Percentiles rank a stretch among this genome's conserved stretches.
Conservation (phyloP, 2,329 filamentous ascomycete species). For the Annulohypoxylon truncatum region DNA sequence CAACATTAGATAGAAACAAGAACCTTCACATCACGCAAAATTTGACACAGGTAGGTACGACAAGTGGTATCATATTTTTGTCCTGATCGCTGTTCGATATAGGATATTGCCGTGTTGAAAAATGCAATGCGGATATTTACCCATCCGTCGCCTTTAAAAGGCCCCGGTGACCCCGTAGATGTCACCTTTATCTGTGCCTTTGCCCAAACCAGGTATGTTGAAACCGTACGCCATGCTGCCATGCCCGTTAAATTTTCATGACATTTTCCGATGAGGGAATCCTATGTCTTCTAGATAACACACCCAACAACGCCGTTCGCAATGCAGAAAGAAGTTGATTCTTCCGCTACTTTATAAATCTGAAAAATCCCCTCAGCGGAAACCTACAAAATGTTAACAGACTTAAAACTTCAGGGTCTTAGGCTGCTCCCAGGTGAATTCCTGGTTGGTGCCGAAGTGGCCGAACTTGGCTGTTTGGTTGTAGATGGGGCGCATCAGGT, state of each 20-base stretch:
- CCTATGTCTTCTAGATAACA: conserved; percentile 51
- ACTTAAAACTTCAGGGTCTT: conserved; percentile 91
- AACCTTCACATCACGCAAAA: conserved; percentile 13
- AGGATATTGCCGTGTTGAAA: conserved; percentile 37
- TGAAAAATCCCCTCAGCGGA: conserved; percentile 46
- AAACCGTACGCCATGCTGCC: conserved; percentile 55
- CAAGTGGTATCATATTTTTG: conserved; percentile 37
- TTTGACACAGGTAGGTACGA: conserved; percentile 17
- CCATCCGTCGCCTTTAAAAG: conserved; percentile 32
- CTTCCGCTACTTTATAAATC: conserved; percentile 49
- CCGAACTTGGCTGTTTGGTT: conserved; percentile 99
- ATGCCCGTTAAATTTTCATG: conserved; percentile 50
- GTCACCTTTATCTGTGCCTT: conserved; percentile 37
- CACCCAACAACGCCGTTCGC: conserved; percentile 52
- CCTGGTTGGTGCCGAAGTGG: conserved; percentile 97
- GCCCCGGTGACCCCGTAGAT: conserved; percentile 29
- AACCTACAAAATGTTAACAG: conserved; percentile 41
- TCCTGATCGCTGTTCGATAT: conserved; percentile 28
- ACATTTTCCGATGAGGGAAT: conserved; percentile 54
- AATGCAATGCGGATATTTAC: conserved; percentile 34
- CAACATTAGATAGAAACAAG: neutral
- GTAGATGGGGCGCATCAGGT: conserved; percentile 97
- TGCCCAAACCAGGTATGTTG: conserved; percentile 51
- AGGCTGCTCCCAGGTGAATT: conserved; percentile 98
- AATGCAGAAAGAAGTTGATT: conserved; percentile 56